These are phyloP conservation scores for Gleditsia sinensis DNA, from an alignment of 306 rosid genomes.

Conservation along the genomic window DNA sequence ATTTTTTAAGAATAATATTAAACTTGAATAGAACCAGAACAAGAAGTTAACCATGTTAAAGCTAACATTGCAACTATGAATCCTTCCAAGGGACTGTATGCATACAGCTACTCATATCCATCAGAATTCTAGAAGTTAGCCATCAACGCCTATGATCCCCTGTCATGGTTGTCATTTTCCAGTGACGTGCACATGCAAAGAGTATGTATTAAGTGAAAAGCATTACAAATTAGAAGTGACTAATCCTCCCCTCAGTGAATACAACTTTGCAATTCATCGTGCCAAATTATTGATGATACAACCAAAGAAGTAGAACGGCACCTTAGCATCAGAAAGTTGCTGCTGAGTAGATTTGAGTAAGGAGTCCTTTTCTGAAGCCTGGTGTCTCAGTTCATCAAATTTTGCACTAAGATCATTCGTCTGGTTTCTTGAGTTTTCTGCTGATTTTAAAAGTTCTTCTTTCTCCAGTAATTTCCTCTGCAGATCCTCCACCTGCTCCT, in stretches of 20 bases:
- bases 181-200: slow-evolving; percentile 5
- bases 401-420: slow-evolving; percentile 50
- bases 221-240: neutral
- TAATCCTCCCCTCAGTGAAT: neutral
- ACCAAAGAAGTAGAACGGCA: slow-evolving; percentile 22
- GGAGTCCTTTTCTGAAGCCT: slow-evolving; percentile 70
- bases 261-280: neutral
- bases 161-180: slow-evolving; percentile 1
- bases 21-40: neutral
- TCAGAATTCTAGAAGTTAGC: slow-evolving; percentile 20
- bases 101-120: neutral
- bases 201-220: neutral
- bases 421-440: slow-evolving; percentile 67
- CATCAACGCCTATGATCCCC: slow-evolving; percentile 1
- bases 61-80: neutral
- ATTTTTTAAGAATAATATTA: slow-evolving; percentile 8
- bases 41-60: neutral
- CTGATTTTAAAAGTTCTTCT: slow-evolving; percentile 77
- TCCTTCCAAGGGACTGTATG: neutral
- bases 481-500: slow-evolving; percentile 79
- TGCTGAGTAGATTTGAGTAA: slow-evolving; percentile 62
- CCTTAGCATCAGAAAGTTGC: slow-evolving; percentile 89
- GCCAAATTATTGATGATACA: slow-evolving; percentile 16
- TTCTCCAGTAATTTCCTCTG: slow-evolving; percentile 68
- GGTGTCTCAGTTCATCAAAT: slow-evolving; percentile 66